Evolutionary conservation across 2,329 filamentous ascomycete genomes (phyloP).

Genomic region (Sclerotinia spermophila): DNA sequence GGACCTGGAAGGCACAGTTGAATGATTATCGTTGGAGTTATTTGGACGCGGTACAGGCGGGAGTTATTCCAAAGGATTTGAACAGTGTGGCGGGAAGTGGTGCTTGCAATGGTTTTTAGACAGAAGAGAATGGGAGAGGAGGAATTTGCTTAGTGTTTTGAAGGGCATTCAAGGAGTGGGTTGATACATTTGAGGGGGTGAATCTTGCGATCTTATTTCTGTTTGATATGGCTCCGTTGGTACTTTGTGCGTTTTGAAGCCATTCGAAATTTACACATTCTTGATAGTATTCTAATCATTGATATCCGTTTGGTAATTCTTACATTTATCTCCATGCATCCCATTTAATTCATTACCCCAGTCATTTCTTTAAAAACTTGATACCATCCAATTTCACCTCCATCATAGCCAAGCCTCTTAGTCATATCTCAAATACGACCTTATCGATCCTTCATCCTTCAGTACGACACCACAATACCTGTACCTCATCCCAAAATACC

Average conservation of each 20-base stretch:
- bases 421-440: not conserved
- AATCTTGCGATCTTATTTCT: not conserved
- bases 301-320: not conserved
- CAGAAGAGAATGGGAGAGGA: too few relatives aligned
- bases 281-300: not conserved
- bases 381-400: not conserved
- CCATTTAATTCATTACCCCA: not conserved
- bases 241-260: not conserved
- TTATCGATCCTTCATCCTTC: not conserved
- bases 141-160: too few relatives aligned
- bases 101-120: constrained; percentile 7
- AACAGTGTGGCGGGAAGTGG: constrained; percentile 12
- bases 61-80: constrained; percentile 38
- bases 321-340: not conserved
- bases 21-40: constrained; percentile 51
- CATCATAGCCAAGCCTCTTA: not conserved
- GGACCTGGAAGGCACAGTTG: constrained; percentile 55
- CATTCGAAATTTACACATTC: too few relatives aligned
- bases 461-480: too few relatives aligned
- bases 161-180: not conserved
- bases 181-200: not conserved
- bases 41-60: constrained; percentile 40
- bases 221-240: not conserved
- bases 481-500: too few relatives aligned
- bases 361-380: not conserved